A percentile compares a stretch with the other conserved stretches of the same genome.
phyloP scores from a whole-genome alignment of 176 grass and related monocot genomes.

The Zoysia pacifica region DNA sequence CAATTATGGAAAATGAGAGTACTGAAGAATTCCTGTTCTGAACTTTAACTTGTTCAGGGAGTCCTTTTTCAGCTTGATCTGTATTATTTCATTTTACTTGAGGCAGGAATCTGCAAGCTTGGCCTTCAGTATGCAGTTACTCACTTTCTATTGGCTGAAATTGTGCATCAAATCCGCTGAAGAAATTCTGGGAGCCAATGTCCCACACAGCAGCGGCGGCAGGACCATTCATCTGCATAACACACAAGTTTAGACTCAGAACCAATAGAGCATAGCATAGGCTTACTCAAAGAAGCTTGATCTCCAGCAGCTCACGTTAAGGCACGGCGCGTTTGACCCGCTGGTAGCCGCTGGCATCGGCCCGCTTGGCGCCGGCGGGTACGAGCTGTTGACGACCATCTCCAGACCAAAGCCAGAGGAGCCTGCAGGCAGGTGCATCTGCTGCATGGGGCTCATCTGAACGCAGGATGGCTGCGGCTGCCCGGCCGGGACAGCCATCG shows the following conservation, averaged over 20 bases:
- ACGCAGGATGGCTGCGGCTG: constrained; percentile 59
- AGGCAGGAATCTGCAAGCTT: constrained; percentile 24
- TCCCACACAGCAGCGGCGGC: constrained; percentile 59
- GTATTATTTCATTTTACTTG: constrained; percentile 29
- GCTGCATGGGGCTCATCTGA: constrained; percentile 69
- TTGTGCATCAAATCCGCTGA: constrained; percentile 51
- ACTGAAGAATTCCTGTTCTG: background rate
- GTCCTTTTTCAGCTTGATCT: background rate
- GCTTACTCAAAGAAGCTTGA: background rate
- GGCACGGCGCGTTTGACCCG: constrained; percentile 47
- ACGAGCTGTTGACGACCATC: constrained; percentile 57
- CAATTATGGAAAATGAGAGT: background rate
- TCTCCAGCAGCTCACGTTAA: constrained; percentile 53
- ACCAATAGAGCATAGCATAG: background rate
- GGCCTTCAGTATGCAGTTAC: constrained; percentile 20
- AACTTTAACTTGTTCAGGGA: background rate
- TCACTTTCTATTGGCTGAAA: constrained; percentile 81
- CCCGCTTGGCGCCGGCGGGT: constrained; percentile 15
- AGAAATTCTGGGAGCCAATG: constrained; percentile 52
- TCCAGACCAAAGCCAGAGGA: constrained; percentile 51
- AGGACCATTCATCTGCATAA: constrained; percentile 58
- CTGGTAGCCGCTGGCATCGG: background rate
- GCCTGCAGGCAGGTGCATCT: constrained; percentile 36
- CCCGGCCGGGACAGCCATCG: constrained; percentile 38
- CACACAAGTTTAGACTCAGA: constrained; percentile 36